Evolutionary conservation across 2,329 filamentous ascomycete species (phyloP), one percentile per base, ranked within the genome.

Genomic region (Ascochyta koolunga): DNA sequence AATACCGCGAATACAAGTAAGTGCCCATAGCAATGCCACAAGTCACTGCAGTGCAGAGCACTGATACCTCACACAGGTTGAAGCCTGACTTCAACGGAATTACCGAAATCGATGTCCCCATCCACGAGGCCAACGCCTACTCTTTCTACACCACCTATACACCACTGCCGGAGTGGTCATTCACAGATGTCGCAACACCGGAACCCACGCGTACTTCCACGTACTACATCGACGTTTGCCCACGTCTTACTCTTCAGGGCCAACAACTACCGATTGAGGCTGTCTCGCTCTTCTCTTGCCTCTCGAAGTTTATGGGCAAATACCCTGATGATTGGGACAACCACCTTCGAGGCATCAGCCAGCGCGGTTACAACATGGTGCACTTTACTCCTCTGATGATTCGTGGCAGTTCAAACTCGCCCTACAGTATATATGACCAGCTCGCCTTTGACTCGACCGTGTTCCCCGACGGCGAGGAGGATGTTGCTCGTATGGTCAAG

Each of bases 271-370:
- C 95, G 1, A 81, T 98, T 65, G 87, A 95, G 63, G 91, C 93
- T 1, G 81, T 99, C 43, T 96, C 91, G 13, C 84, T 97, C 62
- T 96, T 97, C 77, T 98, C 95, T 10, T 83, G 93, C 50, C 90
- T 99, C 59, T 97, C 93, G 71, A 99, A 99, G 77, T 97, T 97
- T 78, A 96, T 99, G 91, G 95, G 95, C 59, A 87, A 88, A 69
- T 96, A 95, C 70, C 91, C 93, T 0, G 82, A 82, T 15, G 90
- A 96, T 68, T 99, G 93, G 93, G 86, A 97, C 71, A 89, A 86
- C 45, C 93, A 98, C 73, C 79, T 99, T 52, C 83, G 84, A 51
- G 93, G 95, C 24, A 96, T 99, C 72, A 90, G 90, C 72, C 86
- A 90, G 67, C 85, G 95, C 57, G 93, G 93, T 39, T 99, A 99